Evolutionary conservation across 108 stramenopile species (phyloP).

Genomic region (Epithemia pelagica): DNA sequence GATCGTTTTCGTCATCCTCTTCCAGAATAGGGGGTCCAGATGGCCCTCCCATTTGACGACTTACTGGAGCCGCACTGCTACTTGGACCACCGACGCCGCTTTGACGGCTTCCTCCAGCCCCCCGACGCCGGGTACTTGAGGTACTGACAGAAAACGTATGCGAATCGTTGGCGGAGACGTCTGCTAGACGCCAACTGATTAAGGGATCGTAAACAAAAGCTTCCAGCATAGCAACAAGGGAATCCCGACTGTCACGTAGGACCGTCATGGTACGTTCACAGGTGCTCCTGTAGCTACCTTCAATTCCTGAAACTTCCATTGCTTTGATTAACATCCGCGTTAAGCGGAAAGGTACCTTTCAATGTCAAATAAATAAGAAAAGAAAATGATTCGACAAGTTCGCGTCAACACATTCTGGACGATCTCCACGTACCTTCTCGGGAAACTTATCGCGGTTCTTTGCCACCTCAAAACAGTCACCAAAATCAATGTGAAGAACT

Average conservation of each 20-base stretch:
- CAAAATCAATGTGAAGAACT: constrained; percentile 91
- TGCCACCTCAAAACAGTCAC: constrained; percentile 98
- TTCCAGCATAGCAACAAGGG: constrained; percentile 96
- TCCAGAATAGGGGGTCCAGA: background rate
- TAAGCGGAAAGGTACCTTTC: constrained; percentile 98
- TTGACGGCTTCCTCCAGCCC: background rate
- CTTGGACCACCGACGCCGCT: background rate
- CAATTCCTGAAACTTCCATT: constrained; percentile 98
- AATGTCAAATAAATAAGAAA: too few species aligned
- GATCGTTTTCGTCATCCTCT: background rate
- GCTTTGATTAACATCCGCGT: constrained; percentile 99
- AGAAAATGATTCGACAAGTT: too few species aligned
- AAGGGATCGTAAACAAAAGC: constrained; percentile 99
- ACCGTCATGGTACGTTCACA: constrained; percentile 96
- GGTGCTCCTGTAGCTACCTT: constrained; percentile 96
- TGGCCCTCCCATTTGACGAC: background rate
- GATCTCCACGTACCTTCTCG: too few species aligned
- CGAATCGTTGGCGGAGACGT: constrained; percentile 22
- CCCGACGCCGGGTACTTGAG: too few species aligned
- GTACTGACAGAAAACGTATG: background rate
- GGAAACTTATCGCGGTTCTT: constrained; percentile 98
- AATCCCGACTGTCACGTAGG: constrained; percentile 91
- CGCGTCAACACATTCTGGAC: too few species aligned
- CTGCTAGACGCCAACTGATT: constrained; percentile 95
- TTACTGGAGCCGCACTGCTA: too few species aligned